Evolutionary conservation across 345 rosid species (phyloP), one percentile per base, ranked within the genome.

Genomic region (Acer campestre): DNA sequence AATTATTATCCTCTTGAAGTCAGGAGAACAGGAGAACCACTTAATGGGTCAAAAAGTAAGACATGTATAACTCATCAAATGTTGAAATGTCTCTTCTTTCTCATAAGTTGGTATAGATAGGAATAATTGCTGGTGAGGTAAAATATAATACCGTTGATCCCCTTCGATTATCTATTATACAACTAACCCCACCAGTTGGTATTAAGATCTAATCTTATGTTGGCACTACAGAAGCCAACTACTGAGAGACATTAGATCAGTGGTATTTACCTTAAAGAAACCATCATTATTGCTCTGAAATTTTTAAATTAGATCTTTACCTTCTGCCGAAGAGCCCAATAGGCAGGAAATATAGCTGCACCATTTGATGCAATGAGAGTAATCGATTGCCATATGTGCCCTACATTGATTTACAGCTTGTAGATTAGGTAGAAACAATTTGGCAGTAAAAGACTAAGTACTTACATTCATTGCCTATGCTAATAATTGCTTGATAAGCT

Each of bases 301-400:
- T 38, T 6, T 18, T 13, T 55, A 7, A n/a, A 0, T 2, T 4
- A 59, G 10, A 20, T 11, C 48, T 53, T 83, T 87, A 96, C 97
- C 93, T 91, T 93, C 78, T 90, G 88, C 73, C 95, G 85, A 68
- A 96, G 92, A 76, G 97, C 89, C 94, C 93, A 92, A 86, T 83
- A 91, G 63, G 98, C 94, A 53, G 99, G 99, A 78, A 96, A 83
- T 75, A 92, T 79, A 53, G 98, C 98, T 11, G 93, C 99, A 78
- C 80, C 97, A 81, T 94, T 96, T 81, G 99, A 90, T 76, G 90
- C 93, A 29, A 92, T 94, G 67, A 96, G 92, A 75, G 98, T 93
- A 79, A 94, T 66, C 10, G 94, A 94, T 74, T 91, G 99, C 84
- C 84, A 74, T 68, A 92, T 44, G 70, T 94, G 94, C 69, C 90